These are phyloP conservation scores for Boletus vinaceobasis DNA, from an alignment of 768 basidiomycete genomes.

Conservation along the genomic window DNA sequence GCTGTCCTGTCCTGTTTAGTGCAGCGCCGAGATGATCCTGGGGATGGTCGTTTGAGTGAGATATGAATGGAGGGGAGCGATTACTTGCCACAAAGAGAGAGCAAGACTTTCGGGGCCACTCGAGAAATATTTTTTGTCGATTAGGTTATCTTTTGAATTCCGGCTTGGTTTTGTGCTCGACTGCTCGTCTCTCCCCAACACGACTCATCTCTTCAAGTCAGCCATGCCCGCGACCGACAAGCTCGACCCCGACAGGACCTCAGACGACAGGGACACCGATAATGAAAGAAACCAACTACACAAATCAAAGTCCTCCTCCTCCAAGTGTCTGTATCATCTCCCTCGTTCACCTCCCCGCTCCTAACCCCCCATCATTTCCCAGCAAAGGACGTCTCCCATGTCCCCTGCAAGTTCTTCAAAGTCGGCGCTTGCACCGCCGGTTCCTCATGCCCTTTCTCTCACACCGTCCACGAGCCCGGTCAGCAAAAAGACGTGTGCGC, in stretches of 20 bases:
- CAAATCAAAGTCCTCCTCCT: constrained; percentile 29
- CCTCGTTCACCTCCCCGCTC: not conserved
- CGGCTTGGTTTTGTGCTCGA: not conserved
- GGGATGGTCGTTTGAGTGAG: too few relatives aligned
- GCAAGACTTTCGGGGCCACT: not conserved
- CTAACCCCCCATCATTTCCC: not conserved
- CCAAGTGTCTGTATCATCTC: constrained; percentile 30
- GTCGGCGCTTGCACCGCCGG: constrained; percentile 94
- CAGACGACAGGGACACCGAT: constrained; percentile 24
- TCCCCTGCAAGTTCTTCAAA: constrained; percentile 97
- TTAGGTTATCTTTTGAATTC: constrained; percentile 1
- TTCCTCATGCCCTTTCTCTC: constrained; percentile 93
- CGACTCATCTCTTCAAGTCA: not conserved
- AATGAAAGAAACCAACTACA: constrained; percentile 10
- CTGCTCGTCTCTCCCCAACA: not conserved
- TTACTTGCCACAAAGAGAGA: not conserved
- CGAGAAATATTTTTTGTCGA: not conserved
- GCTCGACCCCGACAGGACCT: constrained; percentile 11
- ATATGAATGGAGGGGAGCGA: too few relatives aligned
- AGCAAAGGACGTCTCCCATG: constrained; percentile 91
- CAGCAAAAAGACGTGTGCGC: constrained; percentile 78
- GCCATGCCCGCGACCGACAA: constrained; percentile 24
- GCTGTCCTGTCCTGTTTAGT: not conserved
- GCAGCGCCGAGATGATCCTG: not conserved
- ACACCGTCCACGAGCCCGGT: constrained; percentile 67